Evolutionary conservation across 768 basidiomycete species (phyloP), one percentile per base, ranked within the genome.

Genomic region (Piloderma croceum): DNA sequence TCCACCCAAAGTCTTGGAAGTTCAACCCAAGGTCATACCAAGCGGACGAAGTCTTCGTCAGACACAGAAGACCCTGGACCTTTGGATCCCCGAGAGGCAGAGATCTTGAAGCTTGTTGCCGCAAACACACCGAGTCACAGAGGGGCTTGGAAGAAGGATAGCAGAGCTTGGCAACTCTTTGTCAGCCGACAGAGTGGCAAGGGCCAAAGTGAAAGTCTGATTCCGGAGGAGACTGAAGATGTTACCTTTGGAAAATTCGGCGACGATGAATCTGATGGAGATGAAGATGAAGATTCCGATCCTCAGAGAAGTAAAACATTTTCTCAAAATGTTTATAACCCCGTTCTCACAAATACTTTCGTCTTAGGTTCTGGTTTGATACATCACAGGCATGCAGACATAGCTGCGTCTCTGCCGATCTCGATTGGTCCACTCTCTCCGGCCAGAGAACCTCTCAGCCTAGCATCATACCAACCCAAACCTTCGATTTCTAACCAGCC

Each of bases 41-140:
- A n/a, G n/a, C n/a, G 10, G 9, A 29, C 15, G 27, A 15, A 29
- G 27, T 15, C 9, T 29, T 29, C 15, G 27, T 9, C 27, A 15
- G 27, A 29, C 27, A 41, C 25, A 22, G 48, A 39, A 18, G 51
- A 46, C 7, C 42, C 18, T 9, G 40, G 36, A 12, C n/a, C n/a
- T n/a, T 46, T 52, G 13, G 70, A 65, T 43, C 59, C 66, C 19
- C 65, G 69, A 38, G 76, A 80, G 49, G 68, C 64, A 23, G 75
- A 77, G 48, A 65, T 85, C 24, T 43, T 76, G 49, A 73, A 69
- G 47, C 67, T 85, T 24, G 75, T 86, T n/a, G 81, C 81, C 7
- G 82, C 81, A 20, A 67, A 75, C 59, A 76, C 67, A 22, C 80
- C 83, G 1, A 85, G 81, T 47, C 84, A 87, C 55, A 70, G 81